Evolutionary conservation across 179 eudicot genomes (phyloP).

Genomic region (Actinidia chinensis): DNA sequence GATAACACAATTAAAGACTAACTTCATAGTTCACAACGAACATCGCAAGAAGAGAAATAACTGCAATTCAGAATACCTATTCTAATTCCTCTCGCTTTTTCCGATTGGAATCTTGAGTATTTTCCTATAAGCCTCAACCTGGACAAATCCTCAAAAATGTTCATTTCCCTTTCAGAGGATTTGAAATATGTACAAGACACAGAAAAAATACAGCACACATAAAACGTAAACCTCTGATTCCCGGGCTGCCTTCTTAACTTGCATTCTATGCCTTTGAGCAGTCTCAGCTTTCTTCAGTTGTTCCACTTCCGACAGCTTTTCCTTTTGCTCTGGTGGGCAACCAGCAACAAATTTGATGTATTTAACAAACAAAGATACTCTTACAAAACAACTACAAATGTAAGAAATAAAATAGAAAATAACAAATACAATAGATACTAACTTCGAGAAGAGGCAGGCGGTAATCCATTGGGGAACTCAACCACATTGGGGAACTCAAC

Average conservation of each 20-base stretch:
- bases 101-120: slow-evolving; percentile 82
- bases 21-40: background rate
- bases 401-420: background rate
- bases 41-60: background rate
- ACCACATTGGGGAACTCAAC: slow-evolving; percentile 90
- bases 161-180: background rate
- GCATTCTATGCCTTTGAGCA: slow-evolving; percentile 78
- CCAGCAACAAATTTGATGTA: background rate
- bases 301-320: slow-evolving; percentile 76
- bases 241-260: slow-evolving; percentile 78
- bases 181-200: background rate
- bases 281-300: slow-evolving; percentile 88
- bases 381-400: background rate
- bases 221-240: slow-evolving; percentile 59
- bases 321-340: slow-evolving; percentile 60
- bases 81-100: slow-evolving; percentile 84
- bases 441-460: slow-evolving; percentile 86
- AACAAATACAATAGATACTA: slow-evolving; percentile 23
- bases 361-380: background rate
- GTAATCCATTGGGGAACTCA: slow-evolving; percentile 89
- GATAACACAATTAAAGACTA: slow-evolving; percentile 6
- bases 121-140: slow-evolving; percentile 92
- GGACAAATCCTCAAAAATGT: background rate
- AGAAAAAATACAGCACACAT: background rate
- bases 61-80: slow-evolving; percentile 39